Evolutionary conservation across 2,329 filamentous ascomycete genomes (phyloP), one percentile per base, ranked within the genome.

Genomic region (Pseudogymnoascus destructans): DNA sequence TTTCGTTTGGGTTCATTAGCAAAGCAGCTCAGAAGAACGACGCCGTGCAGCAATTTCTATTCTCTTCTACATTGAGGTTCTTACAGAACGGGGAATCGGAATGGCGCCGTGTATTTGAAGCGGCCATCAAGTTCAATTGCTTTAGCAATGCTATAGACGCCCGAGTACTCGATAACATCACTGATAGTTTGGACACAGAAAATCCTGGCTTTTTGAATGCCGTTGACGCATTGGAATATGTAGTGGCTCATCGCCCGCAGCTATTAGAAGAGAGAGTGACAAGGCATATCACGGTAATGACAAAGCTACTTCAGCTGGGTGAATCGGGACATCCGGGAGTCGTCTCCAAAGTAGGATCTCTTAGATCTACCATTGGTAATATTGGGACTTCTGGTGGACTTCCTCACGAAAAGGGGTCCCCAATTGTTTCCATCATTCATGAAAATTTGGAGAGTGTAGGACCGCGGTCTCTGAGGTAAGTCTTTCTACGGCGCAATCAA

Each of bases 341-440:
- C 23, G 61, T 61, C 6, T 61, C 63, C 3, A 61, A 63, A 21
- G 64, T 62, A 13, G 61, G 58, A 13, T 59, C 55, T 40, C 56
- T 84, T 19, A 76, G 73, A 10, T 66, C 72, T 0, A 66, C 78
- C 1, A 64, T 84, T 11, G 76, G 80, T 13, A 63, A 63, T 11
- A 36, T 33, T 42, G 57, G 55, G 9, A 46, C 38, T 3, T n/a
- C 59, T 21, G 42, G 35, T 11, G 59, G 42, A 13, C 17, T 55
- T 10, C 36, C 59, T 5, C 49, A 59, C 42, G 36, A 25, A 5
- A 56, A 42, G 10, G 58, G 72, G 9, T 69, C 74, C 1, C 75
- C 77, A 2, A 68, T 79, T 13, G 65, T 78, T 21, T 72, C 70
- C 5, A 77, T 84, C 5, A 75, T 84, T 6, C 77, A 79, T 59